Base-by-base conservation (phyloP, 768 basidiomycete genomes). In the Obba rivulosa region DNA sequence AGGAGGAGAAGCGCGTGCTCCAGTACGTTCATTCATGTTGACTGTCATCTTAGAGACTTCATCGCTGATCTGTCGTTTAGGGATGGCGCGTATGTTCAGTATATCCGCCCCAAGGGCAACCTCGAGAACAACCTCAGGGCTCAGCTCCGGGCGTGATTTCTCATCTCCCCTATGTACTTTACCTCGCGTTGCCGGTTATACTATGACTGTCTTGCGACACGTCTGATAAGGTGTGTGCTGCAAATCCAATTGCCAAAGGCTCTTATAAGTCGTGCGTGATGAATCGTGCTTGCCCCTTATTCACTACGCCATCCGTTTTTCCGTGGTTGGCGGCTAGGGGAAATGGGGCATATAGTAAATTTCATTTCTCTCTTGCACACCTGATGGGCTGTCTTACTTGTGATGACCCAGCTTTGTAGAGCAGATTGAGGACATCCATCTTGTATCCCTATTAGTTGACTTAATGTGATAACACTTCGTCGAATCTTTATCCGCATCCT, bases 31-130 rank as follows among this genome's bases (percentile, higher is more conserved):
- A n/a, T n/a, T n/a, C n/a, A n/a, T 87, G 2, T 25, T 21, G 24
- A 45, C 40, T 2, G 52, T 45, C 46, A 25, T 43, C 11, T 45
- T 10, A 17, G 20, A 8, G 43, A 38, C 17, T 23, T 34, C 4
- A 16, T 13, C 14, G 41, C 53, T 65, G 21, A 57, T 39, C n/a
- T 18, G 10, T 38, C 22, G 40, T 54, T 9, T 61, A 88, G 86
- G 79, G 93, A 95, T 71, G 94, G 94, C 55, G 90, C 92, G 9
- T 96, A 96, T 67, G 87, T 96, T 43, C 85, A 94, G 70, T 95
- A 87, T 73, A 92, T 96, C 70, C 80, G 85, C 57, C 85, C 87
- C 50, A 88, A 84, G 76, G 93, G 93, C 52, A 79, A 80, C 46
- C 77, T 95, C 51, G 86, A 92, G 74, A 58, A 76, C 63, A 95